Conservation (phyloP, 805 yeast genomes). For the Ogataea trehalophila region DNA sequence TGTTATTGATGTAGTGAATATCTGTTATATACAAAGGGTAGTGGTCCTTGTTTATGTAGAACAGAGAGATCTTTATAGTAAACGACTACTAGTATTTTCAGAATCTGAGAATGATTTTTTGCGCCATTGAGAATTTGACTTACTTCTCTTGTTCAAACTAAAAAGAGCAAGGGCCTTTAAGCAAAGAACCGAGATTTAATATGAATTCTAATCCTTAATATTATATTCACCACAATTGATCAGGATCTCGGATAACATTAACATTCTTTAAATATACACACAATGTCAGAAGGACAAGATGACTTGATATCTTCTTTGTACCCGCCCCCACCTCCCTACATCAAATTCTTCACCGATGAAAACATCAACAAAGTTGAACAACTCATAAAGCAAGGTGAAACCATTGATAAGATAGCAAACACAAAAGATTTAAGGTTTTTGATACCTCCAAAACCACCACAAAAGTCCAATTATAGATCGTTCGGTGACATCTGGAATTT, state of each 20-base stretch:
- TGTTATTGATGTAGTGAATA: not conserved
- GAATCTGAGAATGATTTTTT: too few relatives aligned
- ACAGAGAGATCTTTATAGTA: too few relatives aligned
- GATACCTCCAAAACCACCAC: slow-evolving; percentile 61
- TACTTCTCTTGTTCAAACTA: too few relatives aligned
- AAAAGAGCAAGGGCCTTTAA: too few relatives aligned
- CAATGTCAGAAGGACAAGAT: slow-evolving; percentile 11
- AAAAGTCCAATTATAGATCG: slow-evolving; percentile 65
- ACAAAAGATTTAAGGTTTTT: slow-evolving; percentile 46
- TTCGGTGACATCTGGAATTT: slow-evolving; percentile 90
- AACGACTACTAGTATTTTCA: too few relatives aligned
- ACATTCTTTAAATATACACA: slow-evolving; percentile 1
- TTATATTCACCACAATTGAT: too few relatives aligned
- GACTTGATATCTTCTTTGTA: slow-evolving; percentile 60
- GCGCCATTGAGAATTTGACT: too few relatives aligned
- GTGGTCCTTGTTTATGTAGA: too few relatives aligned
- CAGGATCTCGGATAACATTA: not conserved
- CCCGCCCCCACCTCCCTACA: slow-evolving; percentile 92
- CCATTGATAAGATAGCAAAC: slow-evolving; percentile 19
- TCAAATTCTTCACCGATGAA: slow-evolving; percentile 65
- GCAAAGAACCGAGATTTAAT: too few relatives aligned
- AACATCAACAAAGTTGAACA: slow-evolving; percentile 46
- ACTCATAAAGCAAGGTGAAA: slow-evolving; percentile 19
- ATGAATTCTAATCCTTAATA: too few relatives aligned
- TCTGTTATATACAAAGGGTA: too few relatives aligned